Evolutionary conservation across 2,329 filamentous ascomycete genomes (phyloP), one percentile per base, ranked within the genome.

Genomic region (Golovinomyces cichoracearum): DNA sequence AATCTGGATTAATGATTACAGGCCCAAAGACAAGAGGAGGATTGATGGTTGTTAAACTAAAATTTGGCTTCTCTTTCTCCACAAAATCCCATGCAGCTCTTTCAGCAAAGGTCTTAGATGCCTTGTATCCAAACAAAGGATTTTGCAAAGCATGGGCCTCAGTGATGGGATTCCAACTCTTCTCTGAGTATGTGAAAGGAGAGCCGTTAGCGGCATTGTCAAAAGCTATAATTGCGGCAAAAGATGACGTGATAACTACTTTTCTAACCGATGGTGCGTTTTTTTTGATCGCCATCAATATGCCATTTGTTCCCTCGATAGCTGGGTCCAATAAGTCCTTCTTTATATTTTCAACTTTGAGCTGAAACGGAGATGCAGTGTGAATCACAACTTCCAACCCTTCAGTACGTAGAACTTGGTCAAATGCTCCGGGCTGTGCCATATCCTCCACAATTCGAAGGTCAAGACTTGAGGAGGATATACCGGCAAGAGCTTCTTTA

Each of bases 391-490:
- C 76, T 57, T 82, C 76, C 54, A 86, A 51, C 4, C 49, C 49
- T 6, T 85, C 81, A 1, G 62, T 58, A 0, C 63, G 53, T 1
- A 62, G 58, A 49, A 60, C 52, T 57, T 70, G 61, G 50, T 79
- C 71, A 55, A 88, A 88, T 17, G 79, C 80, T 22, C 71, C 71
- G 15, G 74, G 68, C 53, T 74, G 60, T 0, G 77, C 76, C 53
- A 90, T 76, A 55, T 90, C 80, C 41, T 74, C 69, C 15, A 88
- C 79, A 51, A 86, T 72, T 26, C 59, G 63, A 48, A 64, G 68
- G 1, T 63, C 62, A 1, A 68, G 51, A 19, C 48, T 35, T 1
- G 48, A 45, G 10, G 38, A 37, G 7, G 31, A 23, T 41, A 48
- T 13, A 9, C 2, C 10, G 0, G 58, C 54, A 19, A 66, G 57